These are phyloP conservation scores for Mortierella sp. DNA, from an alignment of 371 early-diverging fungal genomes.

Conservation along the genomic window DNA sequence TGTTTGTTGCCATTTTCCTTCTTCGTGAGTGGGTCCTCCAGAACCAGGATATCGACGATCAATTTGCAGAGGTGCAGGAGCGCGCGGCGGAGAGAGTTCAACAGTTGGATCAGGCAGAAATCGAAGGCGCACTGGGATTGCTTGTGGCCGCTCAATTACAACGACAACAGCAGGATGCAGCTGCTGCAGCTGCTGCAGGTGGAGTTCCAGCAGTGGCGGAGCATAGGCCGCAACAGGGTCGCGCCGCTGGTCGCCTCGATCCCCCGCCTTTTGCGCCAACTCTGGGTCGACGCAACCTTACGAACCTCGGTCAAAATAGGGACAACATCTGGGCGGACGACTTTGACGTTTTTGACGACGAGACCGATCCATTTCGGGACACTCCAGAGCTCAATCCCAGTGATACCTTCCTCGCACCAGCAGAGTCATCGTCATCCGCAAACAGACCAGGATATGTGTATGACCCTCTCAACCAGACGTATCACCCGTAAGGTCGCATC, in stretches of 20 bases:
- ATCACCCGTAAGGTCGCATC: conserved; percentile 27
- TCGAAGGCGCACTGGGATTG: conserved; percentile 18
- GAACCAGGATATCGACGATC: conserved; percentile 65
- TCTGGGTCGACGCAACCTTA: background rate
- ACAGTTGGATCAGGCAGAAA: conserved; percentile 25
- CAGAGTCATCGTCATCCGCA: conserved; percentile 19
- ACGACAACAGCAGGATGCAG: conserved; percentile 21
- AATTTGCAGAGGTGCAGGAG: conserved; percentile 20
- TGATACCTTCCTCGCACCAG: conserved; percentile 1
- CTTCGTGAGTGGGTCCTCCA: conserved; percentile 90
- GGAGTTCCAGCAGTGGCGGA: background rate
- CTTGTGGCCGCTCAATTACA: conserved; percentile 15
- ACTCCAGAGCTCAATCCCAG: background rate
- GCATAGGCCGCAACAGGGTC: background rate
- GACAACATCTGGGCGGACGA: conserved; percentile 1
- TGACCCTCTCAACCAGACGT: conserved; percentile 32
- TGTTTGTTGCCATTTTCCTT: conserved; percentile 82
- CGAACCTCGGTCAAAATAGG: conserved; percentile 3
- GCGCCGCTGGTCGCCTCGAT: conserved; percentile 13
- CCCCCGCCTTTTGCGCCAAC: background rate
- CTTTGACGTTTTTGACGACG: background rate
- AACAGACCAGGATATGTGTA: conserved; percentile 28
- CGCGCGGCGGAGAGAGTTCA: conserved; percentile 11
- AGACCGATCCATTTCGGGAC: background rate
- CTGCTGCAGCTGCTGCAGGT: background rate